Conservation (phyloP, 148 eudicot genomes). For the Chenopodium formosanum region DNA sequence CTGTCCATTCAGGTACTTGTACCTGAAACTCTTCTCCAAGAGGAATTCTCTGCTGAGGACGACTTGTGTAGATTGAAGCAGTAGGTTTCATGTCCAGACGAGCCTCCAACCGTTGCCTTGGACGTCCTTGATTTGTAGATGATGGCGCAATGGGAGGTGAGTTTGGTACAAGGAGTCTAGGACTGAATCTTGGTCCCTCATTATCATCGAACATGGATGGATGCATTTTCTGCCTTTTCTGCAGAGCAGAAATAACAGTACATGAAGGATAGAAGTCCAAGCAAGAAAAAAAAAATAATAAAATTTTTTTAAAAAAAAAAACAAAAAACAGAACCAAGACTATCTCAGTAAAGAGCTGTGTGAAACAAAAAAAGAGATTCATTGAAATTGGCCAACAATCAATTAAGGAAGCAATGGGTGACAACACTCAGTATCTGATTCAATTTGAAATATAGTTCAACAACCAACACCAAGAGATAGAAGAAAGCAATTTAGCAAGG, state of each 20-base stretch:
- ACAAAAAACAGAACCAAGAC: neutral
- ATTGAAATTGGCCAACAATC: neutral
- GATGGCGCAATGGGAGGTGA: slow-evolving; percentile 27
- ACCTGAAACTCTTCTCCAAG: slow-evolving; percentile 63
- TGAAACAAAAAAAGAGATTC: neutral
- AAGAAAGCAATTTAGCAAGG: neutral
- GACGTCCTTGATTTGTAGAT: slow-evolving; percentile 25
- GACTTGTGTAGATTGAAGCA: slow-evolving; percentile 28
- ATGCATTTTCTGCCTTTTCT: slow-evolving; percentile 75
- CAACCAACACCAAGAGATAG: neutral
- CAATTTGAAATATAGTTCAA: neutral
- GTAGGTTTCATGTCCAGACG: slow-evolving; percentile 34
- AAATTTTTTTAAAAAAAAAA: neutral
- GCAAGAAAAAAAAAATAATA: neutral
- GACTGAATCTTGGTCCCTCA: slow-evolving; percentile 53
- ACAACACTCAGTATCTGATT: neutral
- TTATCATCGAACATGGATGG: slow-evolving; percentile 72
- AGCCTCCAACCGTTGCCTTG: slow-evolving; percentile 30
- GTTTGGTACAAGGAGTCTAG: slow-evolving; percentile 38
- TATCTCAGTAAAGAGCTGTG: neutral
- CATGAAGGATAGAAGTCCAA: neutral
- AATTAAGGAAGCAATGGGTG: neutral
- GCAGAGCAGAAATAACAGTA: slow-evolving; percentile 18
- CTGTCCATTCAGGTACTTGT: slow-evolving; percentile 59
- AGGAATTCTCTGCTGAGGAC: slow-evolving; percentile 48